These are phyloP conservation scores for Abrus pulchellus DNA, from an alignment of 306 rosid genomes.

Conservation along the genomic window DNA sequence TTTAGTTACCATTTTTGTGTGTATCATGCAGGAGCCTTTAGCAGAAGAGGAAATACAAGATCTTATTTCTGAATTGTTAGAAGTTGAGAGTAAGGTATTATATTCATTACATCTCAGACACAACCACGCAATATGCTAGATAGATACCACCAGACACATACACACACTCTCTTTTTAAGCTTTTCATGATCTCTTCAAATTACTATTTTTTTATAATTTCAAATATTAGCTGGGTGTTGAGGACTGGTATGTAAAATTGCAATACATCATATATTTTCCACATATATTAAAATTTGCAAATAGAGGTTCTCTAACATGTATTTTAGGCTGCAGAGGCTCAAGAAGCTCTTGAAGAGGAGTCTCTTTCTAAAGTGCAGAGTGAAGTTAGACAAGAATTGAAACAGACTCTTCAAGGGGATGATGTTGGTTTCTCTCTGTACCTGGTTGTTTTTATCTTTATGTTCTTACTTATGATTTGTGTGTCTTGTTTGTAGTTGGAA, in stretches of 20 bases:
- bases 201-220: background rate
- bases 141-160: background rate
- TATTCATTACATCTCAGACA: slow-evolving; percentile 37
- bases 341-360: slow-evolving; percentile 97
- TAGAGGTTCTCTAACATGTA: slow-evolving; percentile 56
- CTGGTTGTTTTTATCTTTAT: slow-evolving; percentile 29
- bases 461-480: slow-evolving; percentile 43
- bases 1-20: slow-evolving; percentile 33
- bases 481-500: slow-evolving; percentile 75
- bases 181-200: slow-evolving; percentile 14
- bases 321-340: slow-evolving; percentile 99
- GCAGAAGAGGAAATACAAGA: slow-evolving; percentile 84
- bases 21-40: slow-evolving; percentile 77
- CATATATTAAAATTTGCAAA: slow-evolving; percentile 31
- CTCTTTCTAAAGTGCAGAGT: slow-evolving; percentile 86
- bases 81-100: slow-evolving; percentile 95
- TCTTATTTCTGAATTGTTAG: slow-evolving; percentile 82
- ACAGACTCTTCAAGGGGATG: slow-evolving; percentile 72
- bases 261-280: background rate
- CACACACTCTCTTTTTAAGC: background rate
- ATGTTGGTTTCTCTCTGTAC: slow-evolving; percentile 69
- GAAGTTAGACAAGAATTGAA: slow-evolving; percentile 92
- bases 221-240: slow-evolving; percentile 24
- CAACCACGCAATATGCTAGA: slow-evolving; percentile 20
- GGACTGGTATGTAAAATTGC: slow-evolving; percentile 25